Evolutionary conservation across 1,284 basidiomycete genomes (phyloP).

Genomic region (Jaminaea rosea): DNA sequence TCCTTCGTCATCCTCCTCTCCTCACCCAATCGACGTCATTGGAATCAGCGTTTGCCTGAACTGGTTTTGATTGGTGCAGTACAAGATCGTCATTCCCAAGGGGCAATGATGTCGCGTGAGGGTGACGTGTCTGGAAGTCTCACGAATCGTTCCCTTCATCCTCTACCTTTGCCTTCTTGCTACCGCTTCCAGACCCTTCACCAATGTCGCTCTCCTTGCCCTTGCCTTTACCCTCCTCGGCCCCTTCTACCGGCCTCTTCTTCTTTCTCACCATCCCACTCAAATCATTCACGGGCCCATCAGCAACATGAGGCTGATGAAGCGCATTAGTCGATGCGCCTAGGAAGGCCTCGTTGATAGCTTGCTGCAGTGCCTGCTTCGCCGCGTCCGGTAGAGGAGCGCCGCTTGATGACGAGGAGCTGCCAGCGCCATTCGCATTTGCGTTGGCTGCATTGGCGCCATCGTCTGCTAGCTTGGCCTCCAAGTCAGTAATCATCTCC

Average conservation of each 20-base stretch:
- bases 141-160: not conserved
- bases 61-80: too few species aligned
- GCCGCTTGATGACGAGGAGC: not conserved
- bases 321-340: slow-evolving; percentile 16
- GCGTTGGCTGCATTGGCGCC: not conserved
- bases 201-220: not conserved
- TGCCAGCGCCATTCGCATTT: not conserved
- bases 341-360: slow-evolving; percentile 41
- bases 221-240: slow-evolving; percentile 6
- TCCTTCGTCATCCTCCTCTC: too few species aligned
- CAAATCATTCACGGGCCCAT: slow-evolving; percentile 31
- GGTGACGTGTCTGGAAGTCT: too few species aligned
- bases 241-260: slow-evolving; percentile 22
- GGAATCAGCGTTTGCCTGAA: too few species aligned
- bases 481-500: slow-evolving; percentile 36
- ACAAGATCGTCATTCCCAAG: too few species aligned
- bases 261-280: slow-evolving; percentile 36
- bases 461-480: slow-evolving; percentile 41
- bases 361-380: slow-evolving; percentile 33
- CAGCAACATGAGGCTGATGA: not conserved
- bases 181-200: not conserved
- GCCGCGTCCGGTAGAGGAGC: slow-evolving; percentile 2
- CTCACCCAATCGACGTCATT: too few species aligned
- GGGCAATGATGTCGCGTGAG: too few species aligned
- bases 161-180: slow-evolving; percentile 19